These are phyloP conservation scores for Syzygium aromaticum DNA, from an alignment of 345 rosid genomes.

Conservation along the genomic window DNA sequence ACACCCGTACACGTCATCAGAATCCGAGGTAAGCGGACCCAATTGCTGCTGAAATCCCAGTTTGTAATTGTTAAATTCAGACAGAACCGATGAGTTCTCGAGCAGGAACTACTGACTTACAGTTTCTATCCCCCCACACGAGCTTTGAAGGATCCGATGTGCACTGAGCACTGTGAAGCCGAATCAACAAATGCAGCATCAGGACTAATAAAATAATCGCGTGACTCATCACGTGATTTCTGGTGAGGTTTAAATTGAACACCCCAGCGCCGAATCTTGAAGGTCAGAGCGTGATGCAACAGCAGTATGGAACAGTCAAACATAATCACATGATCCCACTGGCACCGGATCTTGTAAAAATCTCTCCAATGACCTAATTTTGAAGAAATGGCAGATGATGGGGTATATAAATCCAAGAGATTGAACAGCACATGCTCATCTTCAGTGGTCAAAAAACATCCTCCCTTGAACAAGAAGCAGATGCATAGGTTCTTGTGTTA, in stretches of 20 bases:
- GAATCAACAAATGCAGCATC: background rate
- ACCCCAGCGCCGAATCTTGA: background rate
- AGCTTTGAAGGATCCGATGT: background rate
- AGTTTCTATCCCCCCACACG: background rate
- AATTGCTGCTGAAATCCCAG: background rate
- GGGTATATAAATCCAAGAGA: background rate
- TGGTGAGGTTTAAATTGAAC: background rate
- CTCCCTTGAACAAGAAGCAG: background rate
- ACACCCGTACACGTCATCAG: background rate
- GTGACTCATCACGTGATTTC: conserved; percentile 42
- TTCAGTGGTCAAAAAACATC: background rate
- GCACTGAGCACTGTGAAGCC: background rate
- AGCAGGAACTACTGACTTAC: background rate
- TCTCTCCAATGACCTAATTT: background rate
- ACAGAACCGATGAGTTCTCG: background rate
- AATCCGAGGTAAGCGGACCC: background rate
- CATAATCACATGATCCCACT: conserved; percentile 46
- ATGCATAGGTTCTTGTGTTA: background rate
- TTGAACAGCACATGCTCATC: background rate
- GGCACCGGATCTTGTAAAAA: conserved; percentile 24
- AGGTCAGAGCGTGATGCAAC: background rate
- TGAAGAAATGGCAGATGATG: background rate
- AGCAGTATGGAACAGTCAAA: conserved; percentile 27
- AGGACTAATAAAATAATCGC: conserved; percentile 17
- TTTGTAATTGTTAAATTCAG: background rate